Base-by-base conservation (phyloP, 139 green algal species). In the Gonium pectorale region DNA sequence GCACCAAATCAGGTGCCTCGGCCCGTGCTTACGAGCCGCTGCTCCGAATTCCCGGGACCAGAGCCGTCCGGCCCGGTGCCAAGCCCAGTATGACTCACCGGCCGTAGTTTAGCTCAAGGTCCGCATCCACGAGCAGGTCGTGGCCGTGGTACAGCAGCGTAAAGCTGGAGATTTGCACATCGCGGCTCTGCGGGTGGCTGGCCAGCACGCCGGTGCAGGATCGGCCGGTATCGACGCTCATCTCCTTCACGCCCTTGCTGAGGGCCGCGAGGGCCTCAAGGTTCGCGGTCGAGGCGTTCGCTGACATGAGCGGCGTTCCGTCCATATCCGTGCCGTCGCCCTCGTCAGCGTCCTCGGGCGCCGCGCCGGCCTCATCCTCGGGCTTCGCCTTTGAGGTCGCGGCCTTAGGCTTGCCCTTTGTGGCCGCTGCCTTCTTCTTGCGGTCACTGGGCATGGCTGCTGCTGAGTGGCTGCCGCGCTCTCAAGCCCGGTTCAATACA, bases 121-220 rank as follows among this genome's bases (percentile, higher is more conserved):
- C 81, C 0, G 90, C 91, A 83, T 98, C 95, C 40, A 74, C 59
- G 27, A 98, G 88, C 79, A 98, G 93, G 77, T 96, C 92, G 84
- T 97, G 94, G 0, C 95, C 95, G 52, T 97, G 92, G 83, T 95
- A 97, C 1, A 98, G 91, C 37, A 98, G 86, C 0, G 90, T 95
- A 74, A 98, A 95, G 67, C 77, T 92, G 33, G 95, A 91, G 27
- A 97, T 90, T 33, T 97, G 95, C 17, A 98, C 87, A 80, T 98
- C 75, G 59, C 75, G 59, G 3, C 89, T 92, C 81, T 96, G 90
- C 13, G 94, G 93, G 75, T 98, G 95, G 44, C 86, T 93, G 5
- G 94, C 91, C 33, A 97, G 86, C 27, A 98, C 89, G 31, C 94
- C 94, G 11, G 95, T 97, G 77, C 81, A 92, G 7, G 93, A 93